Conservation (phyloP, 805 yeast genomes). For the Scheffersomyces amazonensis region DNA sequence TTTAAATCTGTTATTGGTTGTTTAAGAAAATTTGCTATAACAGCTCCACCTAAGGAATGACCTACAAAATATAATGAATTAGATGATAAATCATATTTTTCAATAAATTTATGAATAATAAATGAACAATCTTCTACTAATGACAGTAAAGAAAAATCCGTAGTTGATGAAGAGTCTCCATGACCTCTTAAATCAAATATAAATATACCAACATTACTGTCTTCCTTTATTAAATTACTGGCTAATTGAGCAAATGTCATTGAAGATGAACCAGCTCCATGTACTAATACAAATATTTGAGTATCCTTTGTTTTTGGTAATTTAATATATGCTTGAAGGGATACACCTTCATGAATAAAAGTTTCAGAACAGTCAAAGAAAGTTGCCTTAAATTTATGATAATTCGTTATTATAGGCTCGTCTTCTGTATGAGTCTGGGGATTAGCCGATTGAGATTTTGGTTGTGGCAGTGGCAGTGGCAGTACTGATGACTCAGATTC, state of each 20-base stretch:
- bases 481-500: constrained; percentile 6
- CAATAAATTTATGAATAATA: constrained; percentile 40
- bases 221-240: constrained; percentile 13
- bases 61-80: constrained; percentile 64
- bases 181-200: constrained; percentile 86
- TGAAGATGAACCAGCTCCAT: constrained; percentile 94
- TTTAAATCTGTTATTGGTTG: constrained; percentile 30
- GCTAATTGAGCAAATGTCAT: constrained; percentile 67
- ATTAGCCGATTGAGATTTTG: no score
- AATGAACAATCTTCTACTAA: constrained; percentile 58
- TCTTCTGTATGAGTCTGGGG: constrained; percentile 2
- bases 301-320: constrained; percentile 41
- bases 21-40: constrained; percentile 48
- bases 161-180: constrained; percentile 40
- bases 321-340: constrained; percentile 50
- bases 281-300: constrained; percentile 76
- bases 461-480: background rate
- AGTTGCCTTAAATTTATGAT: constrained; percentile 8
- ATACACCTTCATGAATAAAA: constrained; percentile 8
- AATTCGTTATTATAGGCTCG: constrained; percentile 1
- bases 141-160: constrained; percentile 43
- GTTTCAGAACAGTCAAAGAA: constrained; percentile 17
- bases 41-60: constrained; percentile 91
- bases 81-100: constrained; percentile 7
- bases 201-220: constrained; percentile 52